These are phyloP conservation scores for Globisporangium camurandrum DNA, from an alignment of 352 stramenopile genomes.

Conservation along the genomic window DNA sequence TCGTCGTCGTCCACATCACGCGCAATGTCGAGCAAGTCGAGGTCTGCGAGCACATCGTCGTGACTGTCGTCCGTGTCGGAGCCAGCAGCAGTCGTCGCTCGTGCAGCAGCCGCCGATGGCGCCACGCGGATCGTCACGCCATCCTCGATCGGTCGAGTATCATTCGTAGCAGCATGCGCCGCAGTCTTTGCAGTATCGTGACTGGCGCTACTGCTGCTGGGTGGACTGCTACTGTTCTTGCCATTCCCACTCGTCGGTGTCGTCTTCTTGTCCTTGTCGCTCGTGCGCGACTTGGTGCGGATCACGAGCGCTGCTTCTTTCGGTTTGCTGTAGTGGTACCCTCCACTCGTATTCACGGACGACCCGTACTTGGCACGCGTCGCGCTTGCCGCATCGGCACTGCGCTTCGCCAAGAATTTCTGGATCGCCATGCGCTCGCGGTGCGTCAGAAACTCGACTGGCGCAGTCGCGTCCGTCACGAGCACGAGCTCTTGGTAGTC, in stretches of 20 bases:
- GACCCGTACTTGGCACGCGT: slow-evolving; percentile 40
- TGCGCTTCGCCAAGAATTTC: slow-evolving; percentile 48
- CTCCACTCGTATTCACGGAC: slow-evolving; percentile 6
- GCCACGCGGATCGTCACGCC: slow-evolving; percentile 55
- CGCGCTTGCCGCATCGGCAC: slow-evolving; percentile 43
- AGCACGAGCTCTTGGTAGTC: slow-evolving; percentile 67
- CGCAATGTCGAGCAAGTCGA: slow-evolving; percentile 8
- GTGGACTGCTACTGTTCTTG: slow-evolving; percentile 35
- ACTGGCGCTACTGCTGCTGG: slow-evolving; percentile 42
- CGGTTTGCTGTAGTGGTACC: slow-evolving; percentile 55
- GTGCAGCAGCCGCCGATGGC: slow-evolving; percentile 8
- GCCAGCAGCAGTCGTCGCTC: slow-evolving; percentile 18
- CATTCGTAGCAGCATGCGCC: not conserved
- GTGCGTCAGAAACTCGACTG: slow-evolving; percentile 26
- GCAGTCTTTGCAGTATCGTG: too few relatives aligned
- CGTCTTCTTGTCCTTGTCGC: slow-evolving; percentile 40
- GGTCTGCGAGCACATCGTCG: slow-evolving; percentile 7
- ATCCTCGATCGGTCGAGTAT: slow-evolving; percentile 15
- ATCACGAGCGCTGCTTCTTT: slow-evolving; percentile 77
- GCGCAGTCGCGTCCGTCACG: slow-evolving; percentile 43
- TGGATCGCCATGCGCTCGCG: slow-evolving; percentile 48
- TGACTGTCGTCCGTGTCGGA: slow-evolving; percentile 61
- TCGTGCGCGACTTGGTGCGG: slow-evolving; percentile 60
- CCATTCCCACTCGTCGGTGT: slow-evolving; percentile 37
- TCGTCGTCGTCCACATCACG: too few relatives aligned